Base-by-base conservation (phyloP, 2,329 filamentous ascomycete genomes). In the Colletotrichum musae region DNA sequence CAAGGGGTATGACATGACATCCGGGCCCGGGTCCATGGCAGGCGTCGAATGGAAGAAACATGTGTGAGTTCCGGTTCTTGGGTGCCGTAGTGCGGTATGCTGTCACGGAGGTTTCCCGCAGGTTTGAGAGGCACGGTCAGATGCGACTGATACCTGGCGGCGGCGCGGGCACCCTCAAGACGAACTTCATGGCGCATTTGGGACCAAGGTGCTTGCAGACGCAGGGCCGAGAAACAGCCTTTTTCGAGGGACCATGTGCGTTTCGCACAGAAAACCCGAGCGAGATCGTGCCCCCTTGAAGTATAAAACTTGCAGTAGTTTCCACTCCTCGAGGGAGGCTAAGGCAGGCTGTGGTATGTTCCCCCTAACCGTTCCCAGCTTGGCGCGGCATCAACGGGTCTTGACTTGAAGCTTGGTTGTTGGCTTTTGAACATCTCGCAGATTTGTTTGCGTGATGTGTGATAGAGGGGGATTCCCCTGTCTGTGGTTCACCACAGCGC, bases 261-360 rank as follows among this genome's bases (percentile, higher is more conserved):
- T 59, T 69, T 69, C 51, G 51, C 60, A 51, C 56, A 47, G 18
- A 21, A 21, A 48, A 61, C 43, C 67, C 66, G 61, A 69, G 66
- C 66, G 66, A 69, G 43, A 60, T 59, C 36, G 62, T 69, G 62
- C 67, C 67, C 67, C 67, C 67, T 69, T 69, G 67, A 67, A 69
- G 67, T 69, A 66, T 66, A 67, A 66, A 28, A 43, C 61, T 58
- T 60, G 48, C 56, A 60, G 50, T 28, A 39, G 53, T 65, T 57
- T 52, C 56, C 66, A 57, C 50, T 15, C 15, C 12, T 60, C 62
- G 53, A 66, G 51, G 56, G 48, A 66, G 56, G 56, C 56, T 43
- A 56, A 66, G 56, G 43, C 56, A 32, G 36, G 62, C 45, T 58
- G 54, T 67, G 51, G 48, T 58, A 36, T 21, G 21, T 39, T 54